phyloP scores from a whole-genome alignment of 768 basidiomycete genomes.

The Tubosaeta sp. region DNA sequence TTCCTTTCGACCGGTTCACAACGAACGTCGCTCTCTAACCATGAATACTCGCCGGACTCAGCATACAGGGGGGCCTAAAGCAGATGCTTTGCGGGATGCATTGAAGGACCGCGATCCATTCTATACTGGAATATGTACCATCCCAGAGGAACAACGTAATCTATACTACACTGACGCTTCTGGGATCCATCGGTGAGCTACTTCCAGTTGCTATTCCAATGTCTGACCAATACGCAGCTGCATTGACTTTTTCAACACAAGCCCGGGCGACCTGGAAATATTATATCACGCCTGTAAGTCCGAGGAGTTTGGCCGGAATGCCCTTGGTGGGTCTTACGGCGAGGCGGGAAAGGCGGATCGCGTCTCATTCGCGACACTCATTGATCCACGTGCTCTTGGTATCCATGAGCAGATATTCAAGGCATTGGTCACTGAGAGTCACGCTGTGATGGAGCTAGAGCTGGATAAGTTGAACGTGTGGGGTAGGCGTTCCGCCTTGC shows the following conservation, averaged over 20 bases:
- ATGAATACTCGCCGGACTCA: too few relatives aligned
- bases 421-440: conserved; percentile 26
- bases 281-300: conserved; percentile 35
- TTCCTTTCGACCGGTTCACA: too few relatives aligned
- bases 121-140: neutral
- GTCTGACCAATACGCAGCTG: neutral
- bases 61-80: too few relatives aligned
- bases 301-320: conserved; percentile 38
- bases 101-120: neutral
- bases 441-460: conserved; percentile 19
- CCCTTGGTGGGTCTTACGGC: conserved; percentile 42
- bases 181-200: neutral
- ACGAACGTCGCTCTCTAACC: too few relatives aligned
- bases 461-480: conserved; percentile 47
- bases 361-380: conserved; percentile 30
- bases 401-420: conserved; percentile 18
- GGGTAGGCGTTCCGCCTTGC: conserved; percentile 22
- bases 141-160: neutral
- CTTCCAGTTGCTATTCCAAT: neutral
- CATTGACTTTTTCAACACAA: neutral
- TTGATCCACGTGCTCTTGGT: conserved; percentile 31
- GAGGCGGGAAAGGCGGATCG: conserved; percentile 45
- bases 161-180: neutral
- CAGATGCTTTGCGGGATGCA: neutral
- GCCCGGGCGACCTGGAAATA: conserved; percentile 1